phyloP scores from a whole-genome alignment of 1,284 basidiomycete species.

The Pyrrhoderma lamaoense region DNA sequence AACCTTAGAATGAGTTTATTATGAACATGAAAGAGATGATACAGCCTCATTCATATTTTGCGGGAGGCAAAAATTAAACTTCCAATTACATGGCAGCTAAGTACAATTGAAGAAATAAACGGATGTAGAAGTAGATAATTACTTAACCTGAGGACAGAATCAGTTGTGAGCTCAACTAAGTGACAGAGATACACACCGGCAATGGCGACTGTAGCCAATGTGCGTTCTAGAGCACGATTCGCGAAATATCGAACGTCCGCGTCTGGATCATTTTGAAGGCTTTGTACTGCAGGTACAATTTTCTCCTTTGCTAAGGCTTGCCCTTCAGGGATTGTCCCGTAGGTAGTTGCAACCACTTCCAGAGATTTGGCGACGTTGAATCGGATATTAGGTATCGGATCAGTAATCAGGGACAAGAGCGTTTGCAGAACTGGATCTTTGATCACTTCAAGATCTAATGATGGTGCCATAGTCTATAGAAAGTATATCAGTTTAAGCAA shows the following conservation, averaged over 20 bases:
- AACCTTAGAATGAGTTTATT: no score
- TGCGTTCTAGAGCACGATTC: slow-evolving; percentile 61
- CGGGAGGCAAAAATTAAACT: neutral
- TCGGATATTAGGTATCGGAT: slow-evolving; percentile 98
- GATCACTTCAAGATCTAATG: slow-evolving; percentile 84
- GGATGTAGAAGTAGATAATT: neutral
- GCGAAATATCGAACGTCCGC: slow-evolving; percentile 94
- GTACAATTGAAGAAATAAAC: slow-evolving; percentile 8
- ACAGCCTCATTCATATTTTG: slow-evolving; percentile 13
- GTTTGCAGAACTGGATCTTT: slow-evolving; percentile 82
- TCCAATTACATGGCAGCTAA: slow-evolving; percentile 11
- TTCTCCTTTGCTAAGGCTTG: slow-evolving; percentile 65
- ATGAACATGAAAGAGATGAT: slow-evolving; percentile 10
- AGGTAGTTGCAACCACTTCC: slow-evolving; percentile 76
- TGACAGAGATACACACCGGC: neutral
- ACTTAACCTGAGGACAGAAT: neutral
- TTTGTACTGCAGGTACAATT: slow-evolving; percentile 79
- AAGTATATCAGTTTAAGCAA: slow-evolving; percentile 12
- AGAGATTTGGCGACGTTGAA: slow-evolving; percentile 98
- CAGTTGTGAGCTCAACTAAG: slow-evolving; percentile 10
- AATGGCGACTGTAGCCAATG: slow-evolving; percentile 22
- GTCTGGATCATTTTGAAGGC: slow-evolving; percentile 85
- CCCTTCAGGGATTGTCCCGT: slow-evolving; percentile 64
- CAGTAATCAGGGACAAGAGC: slow-evolving; percentile 77
- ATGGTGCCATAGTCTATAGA: slow-evolving; percentile 84